Base-by-base conservation (phyloP, 2,329 filamentous ascomycete genomes). In the Epichloe baconii region DNA sequence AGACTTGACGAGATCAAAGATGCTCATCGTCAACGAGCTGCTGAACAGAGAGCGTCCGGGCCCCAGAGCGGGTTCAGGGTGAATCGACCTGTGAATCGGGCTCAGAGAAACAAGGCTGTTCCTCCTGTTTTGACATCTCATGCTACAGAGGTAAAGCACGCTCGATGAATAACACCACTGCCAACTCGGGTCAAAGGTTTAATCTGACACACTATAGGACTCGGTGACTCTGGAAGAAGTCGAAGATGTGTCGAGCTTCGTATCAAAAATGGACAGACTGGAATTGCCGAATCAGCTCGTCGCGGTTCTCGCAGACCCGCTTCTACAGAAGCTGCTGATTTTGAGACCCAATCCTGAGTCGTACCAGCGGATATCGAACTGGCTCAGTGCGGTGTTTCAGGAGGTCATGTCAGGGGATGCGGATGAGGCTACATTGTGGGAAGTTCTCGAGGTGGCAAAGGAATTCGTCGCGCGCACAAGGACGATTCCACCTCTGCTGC, bases 221-320 rank as follows among this genome's bases (percentile, higher is more conserved):
- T 82, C 81, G 1, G 70, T 83, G 4, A 85, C 79, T 3, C 67
- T 94, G 5, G 88, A 94, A 62, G 88, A 94, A 61, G 80, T 94
- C 50, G 84, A 88, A 58, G 82, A 75, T 54, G 81, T 82, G 12
- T 72, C 80, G 23, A 74, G 79, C 47, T 83, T 95, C 53, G 82
- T 88, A 5, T 76, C 78, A 44, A 85, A 79, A 52, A 66, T 95
- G 8, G 87, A 94, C 58, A 85, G 77, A 57, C 82, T 95, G 26
- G 86, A 93, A 64, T 70, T 89, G 41, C 88, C 88, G 0, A 89
- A 86, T 55, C 88, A 95, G 65, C 73, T 94, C 2, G 80, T 89
- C 41, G 86, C 88, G 5, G 80, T 86, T 4, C 70, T 94, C 14
- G 79, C 78, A 2, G 86, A 94, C 60, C 84, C 84, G 3, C 71